Evolutionary conservation across 2,329 filamentous ascomycete species (phyloP).

Genomic region (Phialophora chinensis): DNA sequence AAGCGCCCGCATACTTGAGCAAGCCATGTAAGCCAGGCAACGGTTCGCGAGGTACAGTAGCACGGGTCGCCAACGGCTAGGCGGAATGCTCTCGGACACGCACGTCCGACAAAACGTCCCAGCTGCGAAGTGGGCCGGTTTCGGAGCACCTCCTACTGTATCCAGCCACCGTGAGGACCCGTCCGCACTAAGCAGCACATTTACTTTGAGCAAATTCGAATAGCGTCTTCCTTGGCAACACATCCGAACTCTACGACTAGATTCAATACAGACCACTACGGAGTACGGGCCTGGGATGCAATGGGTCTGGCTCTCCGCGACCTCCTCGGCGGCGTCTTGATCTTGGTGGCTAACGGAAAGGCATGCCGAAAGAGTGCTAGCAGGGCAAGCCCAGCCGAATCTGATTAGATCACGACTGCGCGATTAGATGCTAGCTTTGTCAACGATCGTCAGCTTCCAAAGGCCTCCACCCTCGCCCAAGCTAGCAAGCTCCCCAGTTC

Average conservation of each 20-base stretch:
- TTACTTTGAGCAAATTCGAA: background rate
- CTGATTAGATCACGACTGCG: constrained; percentile 20
- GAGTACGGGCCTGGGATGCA: background rate
- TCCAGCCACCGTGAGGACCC: background rate
- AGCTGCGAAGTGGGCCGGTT: background rate
- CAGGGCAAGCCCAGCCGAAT: constrained; percentile 9
- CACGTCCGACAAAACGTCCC: background rate
- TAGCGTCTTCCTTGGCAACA: background rate
- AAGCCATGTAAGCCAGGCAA: constrained; percentile 22
- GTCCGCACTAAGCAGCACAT: background rate
- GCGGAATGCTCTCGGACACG: background rate
- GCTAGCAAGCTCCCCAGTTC: background rate
- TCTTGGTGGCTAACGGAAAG: background rate
- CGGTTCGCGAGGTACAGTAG: background rate
- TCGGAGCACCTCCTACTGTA: constrained; percentile 8
- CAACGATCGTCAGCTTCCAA: background rate
- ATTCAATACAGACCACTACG: background rate
- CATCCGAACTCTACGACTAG: background rate
- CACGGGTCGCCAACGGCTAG: background rate
- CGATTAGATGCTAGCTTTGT: constrained; percentile 10
- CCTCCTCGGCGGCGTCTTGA: background rate
- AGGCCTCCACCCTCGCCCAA: background rate
- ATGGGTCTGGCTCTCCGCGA: background rate
- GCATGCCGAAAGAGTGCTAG: background rate
- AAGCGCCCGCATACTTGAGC: constrained; percentile 39